These are phyloP conservation scores for Tulasnella sp. DNA, from an alignment of 768 basidiomycete genomes.

Conservation along the genomic window DNA sequence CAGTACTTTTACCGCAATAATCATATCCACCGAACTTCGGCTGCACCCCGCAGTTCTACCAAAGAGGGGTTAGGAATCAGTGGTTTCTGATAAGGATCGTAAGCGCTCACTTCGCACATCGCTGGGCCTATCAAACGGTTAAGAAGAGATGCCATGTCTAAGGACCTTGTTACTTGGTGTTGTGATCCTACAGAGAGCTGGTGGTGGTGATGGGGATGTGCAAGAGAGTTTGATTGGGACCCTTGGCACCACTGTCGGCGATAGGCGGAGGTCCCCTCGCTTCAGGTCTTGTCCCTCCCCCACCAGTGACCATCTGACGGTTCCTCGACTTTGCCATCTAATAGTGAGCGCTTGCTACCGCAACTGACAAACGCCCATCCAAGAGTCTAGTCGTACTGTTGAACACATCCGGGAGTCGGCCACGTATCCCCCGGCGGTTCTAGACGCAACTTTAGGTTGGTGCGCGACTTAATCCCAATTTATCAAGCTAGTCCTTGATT, in stretches of 20 bases:
- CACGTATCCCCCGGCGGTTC: no score
- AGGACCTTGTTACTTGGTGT: not conserved
- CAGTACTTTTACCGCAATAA: not conserved
- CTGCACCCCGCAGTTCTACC: not conserved
- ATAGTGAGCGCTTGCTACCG: no score
- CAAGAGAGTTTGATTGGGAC: not conserved
- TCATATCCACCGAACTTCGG: not conserved
- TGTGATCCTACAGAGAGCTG: not conserved
- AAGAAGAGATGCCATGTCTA: not conserved
- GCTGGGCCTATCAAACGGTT: not conserved
- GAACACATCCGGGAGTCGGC: no score
- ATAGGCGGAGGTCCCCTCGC: not conserved
- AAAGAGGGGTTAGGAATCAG: not conserved
- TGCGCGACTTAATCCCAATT: no score
- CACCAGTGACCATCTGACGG: no score
- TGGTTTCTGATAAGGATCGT: not conserved
- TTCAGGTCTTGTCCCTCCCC: no score
- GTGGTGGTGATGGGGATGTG: conserved; percentile 1
- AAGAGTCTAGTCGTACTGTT: no score
- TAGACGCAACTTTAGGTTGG: no score
- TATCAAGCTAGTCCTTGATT: no score
- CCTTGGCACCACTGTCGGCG: not conserved
- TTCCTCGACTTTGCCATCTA: no score
- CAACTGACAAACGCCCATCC: no score
- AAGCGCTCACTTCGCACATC: not conserved